These are phyloP conservation scores for Xylaria sp. DNA, from an alignment of 2,329 filamentous ascomycete species.

Conservation along the genomic window DNA sequence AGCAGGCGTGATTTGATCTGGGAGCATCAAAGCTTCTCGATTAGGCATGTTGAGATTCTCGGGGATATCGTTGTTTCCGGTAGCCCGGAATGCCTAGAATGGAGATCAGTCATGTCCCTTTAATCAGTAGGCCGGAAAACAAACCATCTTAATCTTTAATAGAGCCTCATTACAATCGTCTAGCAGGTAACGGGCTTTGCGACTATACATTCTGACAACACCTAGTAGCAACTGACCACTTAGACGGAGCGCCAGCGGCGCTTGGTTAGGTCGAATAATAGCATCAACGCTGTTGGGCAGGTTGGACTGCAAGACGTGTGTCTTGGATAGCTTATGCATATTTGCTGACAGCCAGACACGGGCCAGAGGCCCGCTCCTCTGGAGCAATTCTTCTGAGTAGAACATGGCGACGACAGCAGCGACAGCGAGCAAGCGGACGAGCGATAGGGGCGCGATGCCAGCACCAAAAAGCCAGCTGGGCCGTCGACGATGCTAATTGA, in stretches of 20 bases:
- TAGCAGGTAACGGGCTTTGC: slow-evolving; percentile 94
- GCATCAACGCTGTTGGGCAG: slow-evolving; percentile 94
- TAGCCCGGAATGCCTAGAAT: slow-evolving; percentile 86
- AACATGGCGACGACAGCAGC: slow-evolving; percentile 76
- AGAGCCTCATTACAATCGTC: slow-evolving; percentile 98
- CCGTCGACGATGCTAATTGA: slow-evolving; percentile 32
- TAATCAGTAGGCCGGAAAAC: slow-evolving; percentile 13
- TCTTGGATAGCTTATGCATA: slow-evolving; percentile 97
- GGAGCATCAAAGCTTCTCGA: slow-evolving; percentile 86
- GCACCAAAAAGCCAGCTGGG: slow-evolving; percentile 1
- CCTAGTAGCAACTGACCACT: slow-evolving; percentile 94
- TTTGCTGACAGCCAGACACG: slow-evolving; percentile 99
- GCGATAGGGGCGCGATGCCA: slow-evolving; percentile 35
- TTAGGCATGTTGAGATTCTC: slow-evolving; percentile 82
- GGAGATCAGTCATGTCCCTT: slow-evolving; percentile 49
- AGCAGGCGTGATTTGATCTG: slow-evolving; percentile 91
- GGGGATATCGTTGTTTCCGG: slow-evolving; percentile 95
- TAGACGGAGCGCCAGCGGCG: slow-evolving; percentile 91
- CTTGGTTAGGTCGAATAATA: slow-evolving; percentile 92
- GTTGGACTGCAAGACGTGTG: slow-evolving; percentile 93
- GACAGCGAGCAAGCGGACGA: slow-evolving; percentile 37
- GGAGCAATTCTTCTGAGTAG: slow-evolving; percentile 94
- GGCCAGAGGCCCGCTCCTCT: slow-evolving; percentile 96
- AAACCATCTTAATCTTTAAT: slow-evolving; percentile 97
- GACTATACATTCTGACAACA: slow-evolving; percentile 96